These are phyloP conservation scores for Pezicula neosporulosa DNA, from an alignment of 2,329 filamentous ascomycete genomes.

Conservation along the genomic window DNA sequence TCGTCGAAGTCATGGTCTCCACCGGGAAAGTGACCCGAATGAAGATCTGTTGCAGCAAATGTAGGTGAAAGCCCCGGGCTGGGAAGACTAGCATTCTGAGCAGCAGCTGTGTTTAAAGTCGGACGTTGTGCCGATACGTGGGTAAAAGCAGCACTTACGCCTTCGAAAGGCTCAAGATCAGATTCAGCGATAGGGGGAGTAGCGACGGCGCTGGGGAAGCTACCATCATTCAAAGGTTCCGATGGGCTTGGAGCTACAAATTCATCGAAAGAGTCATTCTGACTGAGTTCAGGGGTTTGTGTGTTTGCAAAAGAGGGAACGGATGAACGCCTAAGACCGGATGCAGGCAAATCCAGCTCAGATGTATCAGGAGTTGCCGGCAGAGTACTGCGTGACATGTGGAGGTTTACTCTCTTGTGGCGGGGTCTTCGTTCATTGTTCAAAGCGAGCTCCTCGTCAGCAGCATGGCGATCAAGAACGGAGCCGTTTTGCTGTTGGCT, in stretches of 20 bases:
- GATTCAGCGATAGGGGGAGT: constrained; percentile 75
- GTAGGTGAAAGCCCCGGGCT: constrained; percentile 94
- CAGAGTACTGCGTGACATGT: constrained; percentile 24
- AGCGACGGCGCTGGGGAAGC: constrained; percentile 59
- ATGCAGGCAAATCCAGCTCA: constrained; percentile 37
- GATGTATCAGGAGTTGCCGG: constrained; percentile 58
- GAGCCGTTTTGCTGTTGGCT: constrained; percentile 7
- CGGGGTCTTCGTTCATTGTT: constrained; percentile 8
- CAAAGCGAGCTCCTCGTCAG: constrained; percentile 3
- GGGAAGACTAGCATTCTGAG: constrained; percentile 87
- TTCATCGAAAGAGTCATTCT: constrained; percentile 26
- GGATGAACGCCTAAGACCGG: constrained; percentile 2
- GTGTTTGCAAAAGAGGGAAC: constrained; percentile 31
- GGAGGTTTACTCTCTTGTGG: constrained; percentile 19
- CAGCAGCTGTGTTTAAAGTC: constrained; percentile 64
- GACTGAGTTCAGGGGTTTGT: constrained; percentile 42
- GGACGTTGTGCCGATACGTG: constrained; percentile 45
- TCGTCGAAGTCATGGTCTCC: constrained; percentile 40
- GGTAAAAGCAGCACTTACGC: constrained; percentile 46
- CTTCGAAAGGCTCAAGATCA: constrained; percentile 59
- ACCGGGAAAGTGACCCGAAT: constrained; percentile 29
- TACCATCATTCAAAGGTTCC: constrained; percentile 38
- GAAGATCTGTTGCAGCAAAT: constrained; percentile 62
- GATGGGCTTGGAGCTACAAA: constrained; percentile 10
- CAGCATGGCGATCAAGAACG: constrained; percentile 3